A percentile compares a stretch with the other conserved stretches of the same genome.
These are phyloP conservation scores for Capronia americana DNA, from an alignment of 2,329 filamentous ascomycete species.

Conservation along the genomic window DNA sequence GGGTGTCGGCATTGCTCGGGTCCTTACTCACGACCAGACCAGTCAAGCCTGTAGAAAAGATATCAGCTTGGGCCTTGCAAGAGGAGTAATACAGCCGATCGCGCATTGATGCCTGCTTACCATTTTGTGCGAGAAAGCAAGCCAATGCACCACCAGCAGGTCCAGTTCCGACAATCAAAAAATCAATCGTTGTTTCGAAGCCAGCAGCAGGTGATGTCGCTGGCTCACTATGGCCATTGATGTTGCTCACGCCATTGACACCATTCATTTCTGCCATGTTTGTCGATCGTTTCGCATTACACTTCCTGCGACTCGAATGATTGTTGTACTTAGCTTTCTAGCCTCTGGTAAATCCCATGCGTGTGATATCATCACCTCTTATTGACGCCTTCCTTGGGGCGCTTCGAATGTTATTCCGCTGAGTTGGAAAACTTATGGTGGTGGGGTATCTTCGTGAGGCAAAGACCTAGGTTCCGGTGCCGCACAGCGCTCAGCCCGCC, in stretches of 20 bases:
- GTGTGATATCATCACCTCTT: neutral
- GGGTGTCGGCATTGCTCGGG: constrained; percentile 30
- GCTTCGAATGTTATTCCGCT: neutral
- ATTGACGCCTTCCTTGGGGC: neutral
- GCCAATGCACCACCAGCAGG: constrained; percentile 57
- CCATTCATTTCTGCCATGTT: constrained; percentile 7
- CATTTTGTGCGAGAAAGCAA: constrained; percentile 44
- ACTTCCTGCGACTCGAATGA: neutral
- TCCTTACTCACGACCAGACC: constrained; percentile 28
- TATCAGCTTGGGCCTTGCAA: neutral
- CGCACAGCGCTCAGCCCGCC: neutral
- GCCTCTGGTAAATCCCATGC: neutral
- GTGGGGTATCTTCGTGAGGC: neutral
- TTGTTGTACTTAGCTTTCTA: neutral
- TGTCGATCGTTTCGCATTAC: neutral
- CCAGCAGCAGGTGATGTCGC: neutral
- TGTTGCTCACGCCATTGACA: constrained; percentile 11
- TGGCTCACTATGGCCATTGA: constrained; percentile 3
- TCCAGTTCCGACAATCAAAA: constrained; percentile 52
- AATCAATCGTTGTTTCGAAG: constrained; percentile 17
- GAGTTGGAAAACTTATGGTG: neutral
- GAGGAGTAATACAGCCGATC: neutral
- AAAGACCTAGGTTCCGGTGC: neutral
- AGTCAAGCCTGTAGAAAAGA: constrained; percentile 13
- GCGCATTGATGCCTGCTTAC: constrained; percentile 41